A percentile compares a stretch with the other conserved stretches of the same genome.
phyloP scores from a whole-genome alignment of 441 rosid species.

The Arabidopsis lyrata region DNA sequence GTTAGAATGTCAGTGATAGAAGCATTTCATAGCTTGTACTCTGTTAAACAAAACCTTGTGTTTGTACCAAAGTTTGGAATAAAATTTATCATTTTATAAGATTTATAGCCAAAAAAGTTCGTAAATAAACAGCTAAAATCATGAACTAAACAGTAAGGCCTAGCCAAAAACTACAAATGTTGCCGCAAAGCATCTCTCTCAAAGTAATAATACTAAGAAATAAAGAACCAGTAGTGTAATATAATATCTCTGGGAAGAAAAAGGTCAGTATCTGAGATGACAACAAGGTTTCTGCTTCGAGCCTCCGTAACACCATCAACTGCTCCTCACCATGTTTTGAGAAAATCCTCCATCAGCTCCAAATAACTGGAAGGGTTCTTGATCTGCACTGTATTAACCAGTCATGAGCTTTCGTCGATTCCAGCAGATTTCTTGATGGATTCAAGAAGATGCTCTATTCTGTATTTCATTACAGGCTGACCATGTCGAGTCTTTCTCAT shows the following conservation, averaged over 20 bases:
- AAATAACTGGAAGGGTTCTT: background rate
- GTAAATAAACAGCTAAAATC: slow-evolving; percentile 10
- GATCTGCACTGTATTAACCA: slow-evolving; percentile 14
- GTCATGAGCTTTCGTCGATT: slow-evolving; percentile 14
- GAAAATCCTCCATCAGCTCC: background rate
- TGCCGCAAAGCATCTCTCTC: slow-evolving; percentile 16
- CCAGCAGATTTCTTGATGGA: slow-evolving; percentile 59
- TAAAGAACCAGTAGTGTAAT: background rate
- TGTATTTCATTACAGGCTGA: slow-evolving; percentile 91
- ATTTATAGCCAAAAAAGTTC: background rate
- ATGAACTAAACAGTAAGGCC: slow-evolving; percentile 20
- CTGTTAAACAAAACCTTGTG: slow-evolving; percentile 21
- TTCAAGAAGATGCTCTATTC: slow-evolving; percentile 84
- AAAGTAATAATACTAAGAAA: background rate
- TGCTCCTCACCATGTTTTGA: slow-evolving; percentile 1
- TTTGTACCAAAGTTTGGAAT: slow-evolving; percentile 32
- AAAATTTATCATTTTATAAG: slow-evolving; percentile 14
- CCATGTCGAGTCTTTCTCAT: slow-evolving; percentile 76
- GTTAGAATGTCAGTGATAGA: slow-evolving; percentile 29
- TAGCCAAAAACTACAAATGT: slow-evolving; percentile 24
- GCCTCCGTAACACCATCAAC: background rate
- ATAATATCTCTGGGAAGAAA: background rate
- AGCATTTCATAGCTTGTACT: slow-evolving; percentile 28
- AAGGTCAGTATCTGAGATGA: background rate
- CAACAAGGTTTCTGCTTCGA: background rate